Conservation (phyloP, 1,139 yeast genomes). For the Lodderomyces pseudojiufengensis region DNA sequence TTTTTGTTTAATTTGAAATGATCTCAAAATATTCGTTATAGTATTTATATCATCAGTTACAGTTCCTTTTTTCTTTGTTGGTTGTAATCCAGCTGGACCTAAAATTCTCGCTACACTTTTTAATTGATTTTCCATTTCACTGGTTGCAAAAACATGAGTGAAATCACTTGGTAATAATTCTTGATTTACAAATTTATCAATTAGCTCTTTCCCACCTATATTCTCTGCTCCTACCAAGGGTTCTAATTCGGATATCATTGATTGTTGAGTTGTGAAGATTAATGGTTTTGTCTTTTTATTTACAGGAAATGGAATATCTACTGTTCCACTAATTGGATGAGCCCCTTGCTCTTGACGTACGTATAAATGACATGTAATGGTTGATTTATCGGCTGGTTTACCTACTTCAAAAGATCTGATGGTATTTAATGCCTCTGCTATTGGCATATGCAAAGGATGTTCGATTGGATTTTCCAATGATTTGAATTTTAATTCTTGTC, state of each 20-base stretch:
- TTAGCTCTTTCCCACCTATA: slow-evolving; percentile 71
- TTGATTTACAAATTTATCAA: slow-evolving; percentile 61
- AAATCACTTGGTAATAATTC: slow-evolving; percentile 49
- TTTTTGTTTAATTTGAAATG: slow-evolving; percentile 70
- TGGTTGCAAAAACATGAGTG: slow-evolving; percentile 81
- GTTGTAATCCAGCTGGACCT: slow-evolving; percentile 92
- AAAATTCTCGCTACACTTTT: slow-evolving; percentile 67
- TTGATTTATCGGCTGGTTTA: slow-evolving; percentile 62
- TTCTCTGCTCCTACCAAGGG: slow-evolving; percentile 54
- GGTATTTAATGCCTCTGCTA: slow-evolving; percentile 70
- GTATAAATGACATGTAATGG: slow-evolving; percentile 61
- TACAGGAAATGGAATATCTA: slow-evolving; percentile 73
- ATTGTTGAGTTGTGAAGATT: slow-evolving; percentile 62
- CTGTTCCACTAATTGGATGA: slow-evolving; percentile 69
- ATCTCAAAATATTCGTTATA: slow-evolving; percentile 18
- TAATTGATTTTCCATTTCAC: slow-evolving; percentile 66
- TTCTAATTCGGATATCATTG: slow-evolving; percentile 49
- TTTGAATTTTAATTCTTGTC: slow-evolving; percentile 32
- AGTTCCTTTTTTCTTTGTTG: slow-evolving; percentile 81
- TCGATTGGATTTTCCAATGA: slow-evolving; percentile 42
- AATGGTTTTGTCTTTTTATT: slow-evolving; percentile 55
- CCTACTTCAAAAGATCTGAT: slow-evolving; percentile 91
- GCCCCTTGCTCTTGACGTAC: slow-evolving; percentile 81
- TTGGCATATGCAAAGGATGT: slow-evolving; percentile 67
- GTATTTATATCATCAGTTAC: slow-evolving; percentile 62